Conservation (phyloP, 441 rosid species). For the Erodium chrysanthum region DNA sequence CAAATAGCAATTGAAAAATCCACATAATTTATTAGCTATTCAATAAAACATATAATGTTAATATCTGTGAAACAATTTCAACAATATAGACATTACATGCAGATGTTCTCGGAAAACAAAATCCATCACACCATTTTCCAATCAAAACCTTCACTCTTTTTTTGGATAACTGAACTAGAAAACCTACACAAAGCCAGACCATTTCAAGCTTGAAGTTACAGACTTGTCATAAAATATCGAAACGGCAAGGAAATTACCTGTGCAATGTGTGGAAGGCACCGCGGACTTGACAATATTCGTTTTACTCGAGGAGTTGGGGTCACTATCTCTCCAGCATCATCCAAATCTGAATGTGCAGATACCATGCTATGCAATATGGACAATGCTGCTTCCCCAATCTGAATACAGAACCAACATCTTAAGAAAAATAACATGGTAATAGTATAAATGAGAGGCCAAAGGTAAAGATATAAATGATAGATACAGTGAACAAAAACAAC, state of each 20-base stretch:
- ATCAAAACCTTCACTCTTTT: too few species aligned
- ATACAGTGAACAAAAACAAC: background rate
- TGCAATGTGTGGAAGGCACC: conserved; percentile 98
- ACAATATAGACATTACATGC: too few species aligned
- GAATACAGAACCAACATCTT: conserved; percentile 23
- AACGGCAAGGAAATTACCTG: conserved; percentile 45
- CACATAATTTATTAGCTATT: background rate
- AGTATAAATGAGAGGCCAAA: conserved; percentile 11
- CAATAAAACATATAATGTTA: background rate
- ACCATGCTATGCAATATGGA: conserved; percentile 95
- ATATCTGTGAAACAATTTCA: background rate
- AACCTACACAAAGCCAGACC: background rate
- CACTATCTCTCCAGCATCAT: conserved; percentile 99
- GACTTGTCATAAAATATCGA: background rate
- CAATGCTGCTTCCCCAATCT: conserved; percentile 97
- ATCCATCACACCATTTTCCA: too few species aligned
- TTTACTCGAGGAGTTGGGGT: conserved; percentile 99
- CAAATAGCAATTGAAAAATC: background rate
- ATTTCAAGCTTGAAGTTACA: conserved; percentile 3
- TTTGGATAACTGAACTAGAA: background rate
- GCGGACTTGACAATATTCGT: conserved; percentile 82
- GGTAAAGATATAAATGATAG: background rate
- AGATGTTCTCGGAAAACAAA: too few species aligned
- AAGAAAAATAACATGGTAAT: conserved; percentile 20
- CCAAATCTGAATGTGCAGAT: conserved; percentile 96